Conservation (phyloP, 805 yeast species). For the Lachancea fermentati region DNA sequence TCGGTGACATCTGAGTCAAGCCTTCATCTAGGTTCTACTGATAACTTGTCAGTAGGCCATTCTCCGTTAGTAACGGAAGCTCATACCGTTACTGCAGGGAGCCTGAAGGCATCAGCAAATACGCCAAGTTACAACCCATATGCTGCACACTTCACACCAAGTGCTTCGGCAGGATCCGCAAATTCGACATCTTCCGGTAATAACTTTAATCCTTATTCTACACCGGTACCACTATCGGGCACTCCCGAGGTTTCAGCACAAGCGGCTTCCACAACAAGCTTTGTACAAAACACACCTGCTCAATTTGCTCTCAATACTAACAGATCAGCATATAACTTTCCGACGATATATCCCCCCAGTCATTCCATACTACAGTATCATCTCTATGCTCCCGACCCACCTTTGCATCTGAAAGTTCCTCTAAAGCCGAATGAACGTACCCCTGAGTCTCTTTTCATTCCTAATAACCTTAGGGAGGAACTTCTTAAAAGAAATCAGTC, state of each 20-base stretch:
- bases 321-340: slow-evolving; percentile 19
- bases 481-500: slow-evolving; percentile 76
- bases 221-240: background rate
- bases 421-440: slow-evolving; percentile 67
- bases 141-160: slow-evolving; percentile 27
- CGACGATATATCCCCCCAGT: slow-evolving; percentile 36
- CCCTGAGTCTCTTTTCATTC: slow-evolving; percentile 63
- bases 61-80: no score
- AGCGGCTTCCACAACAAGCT: slow-evolving; percentile 1
- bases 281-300: slow-evolving; percentile 4
- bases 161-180: slow-evolving; percentile 18
- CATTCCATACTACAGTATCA: slow-evolving; percentile 61
- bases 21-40: background rate
- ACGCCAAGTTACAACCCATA: slow-evolving; percentile 31
- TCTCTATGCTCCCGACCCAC: slow-evolving; percentile 84
- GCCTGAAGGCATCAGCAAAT: slow-evolving; percentile 6
- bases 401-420: slow-evolving; percentile 59
- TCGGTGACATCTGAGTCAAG: slow-evolving; percentile 2
- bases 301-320: slow-evolving; percentile 7
- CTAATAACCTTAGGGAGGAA: slow-evolving; percentile 63
- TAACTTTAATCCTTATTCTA: slow-evolving; percentile 9
- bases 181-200: slow-evolving; percentile 7
- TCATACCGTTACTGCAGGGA: background rate
- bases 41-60: background rate
- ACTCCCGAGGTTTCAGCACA: background rate